phyloP scores from a whole-genome alignment of 768 basidiomycete species.

The Lactarius sp. region DNA sequence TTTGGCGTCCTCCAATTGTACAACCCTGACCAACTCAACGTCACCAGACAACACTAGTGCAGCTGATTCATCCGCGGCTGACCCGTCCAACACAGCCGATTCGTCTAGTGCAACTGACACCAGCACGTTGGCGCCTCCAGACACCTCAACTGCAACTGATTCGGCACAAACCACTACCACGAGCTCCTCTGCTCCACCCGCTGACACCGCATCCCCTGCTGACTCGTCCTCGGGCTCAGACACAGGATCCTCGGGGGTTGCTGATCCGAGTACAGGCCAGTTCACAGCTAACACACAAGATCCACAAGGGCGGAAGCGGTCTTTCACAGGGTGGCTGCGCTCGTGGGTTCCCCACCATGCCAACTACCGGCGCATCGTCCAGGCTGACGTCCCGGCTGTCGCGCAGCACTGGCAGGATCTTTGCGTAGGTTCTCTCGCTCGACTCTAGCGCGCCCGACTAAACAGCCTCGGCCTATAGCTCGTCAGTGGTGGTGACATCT shows the following conservation, averaged over 20 bases:
- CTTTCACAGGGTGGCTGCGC: background rate
- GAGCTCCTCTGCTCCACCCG: background rate
- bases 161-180: background rate
- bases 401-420: constrained; percentile 43
- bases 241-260: background rate
- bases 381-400: constrained; percentile 36
- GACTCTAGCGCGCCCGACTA: background rate
- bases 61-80: background rate
- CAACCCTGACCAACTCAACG: constrained; percentile 5
- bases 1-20: constrained; percentile 10
- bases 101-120: background rate
- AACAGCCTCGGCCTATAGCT: constrained; percentile 18
- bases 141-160: background rate
- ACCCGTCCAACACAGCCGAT: background rate
- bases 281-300: constrained; percentile 9
- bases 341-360: background rate
- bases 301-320: constrained; percentile 14
- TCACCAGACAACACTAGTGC: background rate
- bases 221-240: background rate
- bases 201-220: background rate
- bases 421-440: constrained; percentile 29
- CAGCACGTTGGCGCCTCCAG: background rate
- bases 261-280: background rate
- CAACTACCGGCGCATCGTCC: constrained; percentile 30
- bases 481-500: constrained; percentile 39